A percentile compares a stretch with the other conserved stretches of the same genome.
phyloP scores from a whole-genome alignment of 1,284 basidiomycete species.

The Pholiota adiposa region DNA sequence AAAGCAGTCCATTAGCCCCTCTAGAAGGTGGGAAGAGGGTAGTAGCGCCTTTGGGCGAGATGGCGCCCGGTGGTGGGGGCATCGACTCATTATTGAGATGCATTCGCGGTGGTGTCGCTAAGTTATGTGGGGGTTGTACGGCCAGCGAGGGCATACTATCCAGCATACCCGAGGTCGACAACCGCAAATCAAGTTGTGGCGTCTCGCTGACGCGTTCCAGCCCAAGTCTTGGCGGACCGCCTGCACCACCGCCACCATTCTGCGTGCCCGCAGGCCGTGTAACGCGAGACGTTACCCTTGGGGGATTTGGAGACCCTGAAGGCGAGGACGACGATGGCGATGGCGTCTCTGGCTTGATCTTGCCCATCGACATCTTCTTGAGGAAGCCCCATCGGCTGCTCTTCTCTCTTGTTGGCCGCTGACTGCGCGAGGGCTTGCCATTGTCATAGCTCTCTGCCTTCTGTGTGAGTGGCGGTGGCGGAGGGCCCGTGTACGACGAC shows the following conservation, averaged over 20 bases:
- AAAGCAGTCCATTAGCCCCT: conserved; percentile 48
- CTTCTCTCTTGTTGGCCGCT: conserved; percentile 50
- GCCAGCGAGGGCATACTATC: conserved; percentile 43
- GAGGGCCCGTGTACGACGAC: conserved; percentile 16
- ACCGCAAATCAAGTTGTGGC: conserved; percentile 69
- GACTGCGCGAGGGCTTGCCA: conserved; percentile 29
- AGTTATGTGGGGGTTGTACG: conserved; percentile 26
- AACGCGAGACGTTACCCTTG: conserved; percentile 10
- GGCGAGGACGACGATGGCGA: conserved; percentile 32
- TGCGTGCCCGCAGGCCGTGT: conserved; percentile 25
- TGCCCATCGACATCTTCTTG: conserved; percentile 96
- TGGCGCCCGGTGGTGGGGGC: neutral
- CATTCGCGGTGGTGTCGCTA: conserved; percentile 25
- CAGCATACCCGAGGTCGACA: conserved; percentile 67
- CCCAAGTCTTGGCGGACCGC: neutral
- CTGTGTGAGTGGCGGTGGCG: neutral
- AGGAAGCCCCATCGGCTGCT: conserved; percentile 88
- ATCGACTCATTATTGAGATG: conserved; percentile 14
- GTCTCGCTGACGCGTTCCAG: conserved; percentile 40
- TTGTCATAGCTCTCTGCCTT: conserved; percentile 26
- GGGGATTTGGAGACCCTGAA: conserved; percentile 28
- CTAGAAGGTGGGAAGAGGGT: conserved; percentile 24
- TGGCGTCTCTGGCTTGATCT: conserved; percentile 68
- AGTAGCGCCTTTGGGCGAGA: neutral
- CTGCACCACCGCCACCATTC: neutral